Evolutionary conservation across 371 early-diverging fungal genomes (phyloP).

Genomic region (Phascolomyces articulosus): DNA sequence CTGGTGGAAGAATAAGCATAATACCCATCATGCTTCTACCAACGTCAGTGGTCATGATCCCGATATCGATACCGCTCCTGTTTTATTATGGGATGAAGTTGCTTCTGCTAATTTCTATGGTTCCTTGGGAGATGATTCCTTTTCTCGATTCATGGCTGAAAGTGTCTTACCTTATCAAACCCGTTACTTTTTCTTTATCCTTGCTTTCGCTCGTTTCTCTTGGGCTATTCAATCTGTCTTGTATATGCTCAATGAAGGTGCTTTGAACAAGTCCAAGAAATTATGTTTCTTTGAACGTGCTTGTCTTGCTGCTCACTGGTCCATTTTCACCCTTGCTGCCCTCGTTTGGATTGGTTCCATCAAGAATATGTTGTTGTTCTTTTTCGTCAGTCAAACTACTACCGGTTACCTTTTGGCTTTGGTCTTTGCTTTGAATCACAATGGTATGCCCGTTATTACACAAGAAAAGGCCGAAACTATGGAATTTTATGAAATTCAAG

Average conservation of each 20-base stretch:
- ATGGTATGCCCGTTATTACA: constrained; percentile 87
- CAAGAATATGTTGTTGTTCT: constrained; percentile 63
- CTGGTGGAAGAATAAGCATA: constrained; percentile 93
- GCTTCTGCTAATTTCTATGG: constrained; percentile 76
- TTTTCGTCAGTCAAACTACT: constrained; percentile 69
- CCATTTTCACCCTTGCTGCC: constrained; percentile 63
- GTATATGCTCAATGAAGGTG: constrained; percentile 62
- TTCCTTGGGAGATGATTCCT: constrained; percentile 48
- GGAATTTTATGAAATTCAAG: constrained; percentile 81
- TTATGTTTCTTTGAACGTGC: constrained; percentile 62
- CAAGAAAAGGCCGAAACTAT: constrained; percentile 67
- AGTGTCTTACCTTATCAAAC: constrained; percentile 67
- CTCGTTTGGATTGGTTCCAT: constrained; percentile 58
- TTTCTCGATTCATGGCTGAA: constrained; percentile 72
- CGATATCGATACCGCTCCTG: constrained; percentile 87
- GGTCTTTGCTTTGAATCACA: constrained; percentile 88
- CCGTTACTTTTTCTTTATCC: constrained; percentile 79
- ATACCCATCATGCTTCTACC: constrained; percentile 86
- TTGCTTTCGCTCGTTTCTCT: constrained; percentile 79
- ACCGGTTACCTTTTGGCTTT: constrained; percentile 82
- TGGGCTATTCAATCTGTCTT: constrained; percentile 75
- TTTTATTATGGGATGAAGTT: constrained; percentile 85
- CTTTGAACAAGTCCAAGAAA: constrained; percentile 51
- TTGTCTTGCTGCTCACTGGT: constrained; percentile 72
- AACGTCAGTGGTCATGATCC: constrained; percentile 87